Percentiles rank a stretch among this genome's conserved stretches.
These are phyloP conservation scores for Phoma sp. DNA, from an alignment of 2,329 filamentous ascomycete species.

Conservation along the genomic window DNA sequence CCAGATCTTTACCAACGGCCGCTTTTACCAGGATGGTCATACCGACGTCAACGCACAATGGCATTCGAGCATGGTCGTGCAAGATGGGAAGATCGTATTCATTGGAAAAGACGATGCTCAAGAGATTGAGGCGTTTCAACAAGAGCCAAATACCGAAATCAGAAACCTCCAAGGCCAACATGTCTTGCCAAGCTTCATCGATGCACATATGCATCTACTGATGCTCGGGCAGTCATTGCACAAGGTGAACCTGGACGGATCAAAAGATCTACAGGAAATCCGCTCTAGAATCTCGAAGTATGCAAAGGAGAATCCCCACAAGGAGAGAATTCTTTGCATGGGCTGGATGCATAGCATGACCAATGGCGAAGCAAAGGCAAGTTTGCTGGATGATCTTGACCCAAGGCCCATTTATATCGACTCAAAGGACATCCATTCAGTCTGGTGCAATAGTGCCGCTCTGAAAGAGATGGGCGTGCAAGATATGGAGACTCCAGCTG, in stretches of 20 bases:
- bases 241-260: conserved; percentile 57
- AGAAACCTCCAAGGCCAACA: conserved; percentile 48
- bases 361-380: conserved; percentile 55
- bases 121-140: conserved; percentile 34
- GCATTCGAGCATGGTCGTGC: conserved; percentile 47
- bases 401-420: conserved; percentile 62
- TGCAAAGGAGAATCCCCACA: conserved; percentile 53
- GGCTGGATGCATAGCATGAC: conserved; percentile 66
- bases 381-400: conserved; percentile 60
- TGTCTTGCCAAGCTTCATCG: conserved; percentile 62
- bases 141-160: conserved; percentile 23
- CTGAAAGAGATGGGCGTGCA: conserved; percentile 58
- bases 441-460: conserved; percentile 62
- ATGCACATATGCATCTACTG: conserved; percentile 64
- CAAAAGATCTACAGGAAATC: conserved; percentile 58
- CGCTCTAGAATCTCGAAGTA: conserved; percentile 53
- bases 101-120: conserved; percentile 41
- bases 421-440: conserved; percentile 63
- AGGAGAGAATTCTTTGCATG: conserved; percentile 57
- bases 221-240: conserved; percentile 61
- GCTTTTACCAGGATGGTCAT: conserved; percentile 26
- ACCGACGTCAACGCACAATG: conserved; percentile 14
- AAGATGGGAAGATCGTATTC: conserved; percentile 50
- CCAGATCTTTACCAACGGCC: conserved; percentile 37
- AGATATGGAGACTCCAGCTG: conserved; percentile 55